Percentiles rank a stretch among this genome's conserved stretches.
These are phyloP conservation scores for Xylaria sp. DNA, from an alignment of 2,329 filamentous ascomycete genomes.

Conservation along the genomic window DNA sequence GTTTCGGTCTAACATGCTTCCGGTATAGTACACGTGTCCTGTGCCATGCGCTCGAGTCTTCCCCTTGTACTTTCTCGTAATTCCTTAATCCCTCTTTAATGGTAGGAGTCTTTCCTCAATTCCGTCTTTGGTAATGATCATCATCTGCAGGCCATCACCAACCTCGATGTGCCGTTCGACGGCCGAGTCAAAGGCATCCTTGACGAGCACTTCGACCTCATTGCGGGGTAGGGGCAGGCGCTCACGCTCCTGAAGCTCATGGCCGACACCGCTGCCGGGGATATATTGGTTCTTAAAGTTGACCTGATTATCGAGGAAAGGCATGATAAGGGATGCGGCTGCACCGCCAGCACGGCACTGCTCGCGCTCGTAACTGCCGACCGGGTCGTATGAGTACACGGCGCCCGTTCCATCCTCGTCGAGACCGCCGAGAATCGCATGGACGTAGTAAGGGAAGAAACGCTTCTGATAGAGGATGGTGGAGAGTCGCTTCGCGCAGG, in stretches of 20 bases:
- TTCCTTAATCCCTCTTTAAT: constrained; percentile 85
- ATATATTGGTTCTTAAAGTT: constrained; percentile 99
- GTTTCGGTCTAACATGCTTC: constrained; percentile 39
- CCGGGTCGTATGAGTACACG: constrained; percentile 96
- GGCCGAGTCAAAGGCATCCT: constrained; percentile 97
- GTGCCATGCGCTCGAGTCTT: constrained; percentile 36
- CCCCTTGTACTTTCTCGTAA: constrained; percentile 9
- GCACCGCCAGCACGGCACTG: constrained; percentile 95
- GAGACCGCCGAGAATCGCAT: constrained; percentile 91
- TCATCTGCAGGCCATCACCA: constrained; percentile 93
- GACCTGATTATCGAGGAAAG: constrained; percentile 99
- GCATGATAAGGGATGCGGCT: constrained; percentile 95
- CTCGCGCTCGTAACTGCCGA: constrained; percentile 97
- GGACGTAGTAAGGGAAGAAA: constrained; percentile 99
- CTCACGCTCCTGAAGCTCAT: constrained; percentile 79
- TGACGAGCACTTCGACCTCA: constrained; percentile 87
- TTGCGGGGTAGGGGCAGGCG: constrained; percentile 75
- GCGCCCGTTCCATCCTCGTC: constrained; percentile 96
- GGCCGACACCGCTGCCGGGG: constrained; percentile 84
- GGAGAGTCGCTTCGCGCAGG: constrained; percentile 92
- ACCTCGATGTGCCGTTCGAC: constrained; percentile 99
- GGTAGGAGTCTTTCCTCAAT: constrained; percentile 86
- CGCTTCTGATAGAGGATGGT: constrained; percentile 98
- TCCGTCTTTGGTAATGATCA: constrained; percentile 88
- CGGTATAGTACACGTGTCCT: constrained; percentile 32